Conservation (phyloP, 2,329 filamentous ascomycete species). For the Beauveria australis region DNA sequence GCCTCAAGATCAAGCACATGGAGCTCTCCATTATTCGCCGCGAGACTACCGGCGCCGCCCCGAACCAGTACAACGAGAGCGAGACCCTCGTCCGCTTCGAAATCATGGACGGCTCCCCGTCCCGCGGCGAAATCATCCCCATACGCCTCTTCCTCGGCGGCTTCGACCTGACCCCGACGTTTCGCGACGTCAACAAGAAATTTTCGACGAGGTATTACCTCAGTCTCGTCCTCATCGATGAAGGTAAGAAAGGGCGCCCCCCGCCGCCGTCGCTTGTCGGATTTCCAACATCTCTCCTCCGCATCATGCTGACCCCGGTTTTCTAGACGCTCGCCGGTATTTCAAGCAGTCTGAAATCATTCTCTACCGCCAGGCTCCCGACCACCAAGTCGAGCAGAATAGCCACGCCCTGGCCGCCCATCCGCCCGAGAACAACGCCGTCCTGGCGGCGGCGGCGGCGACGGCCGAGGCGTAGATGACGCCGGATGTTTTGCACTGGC, state of each 20-base stretch:
- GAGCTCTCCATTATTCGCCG: constrained; percentile 94
- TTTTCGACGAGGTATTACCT: constrained; percentile 98
- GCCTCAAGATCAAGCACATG: constrained; percentile 99
- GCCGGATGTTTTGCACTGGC: not conserved
- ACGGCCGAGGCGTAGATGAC: constrained; percentile 14
- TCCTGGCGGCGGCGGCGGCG: constrained; percentile 22
- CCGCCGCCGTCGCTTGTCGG: not conserved
- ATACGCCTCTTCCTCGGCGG: constrained; percentile 95
- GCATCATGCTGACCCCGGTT: not conserved
- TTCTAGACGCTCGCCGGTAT: constrained; percentile 80
- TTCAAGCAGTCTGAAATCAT: constrained; percentile 99
- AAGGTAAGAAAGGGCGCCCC: constrained; percentile 49
- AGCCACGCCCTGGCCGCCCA: constrained; percentile 31
- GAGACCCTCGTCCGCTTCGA: constrained; percentile 97
- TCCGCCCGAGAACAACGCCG: constrained; percentile 38
- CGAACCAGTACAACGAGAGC: constrained; percentile 99
- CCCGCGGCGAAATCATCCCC: constrained; percentile 86
- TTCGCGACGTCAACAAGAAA: constrained; percentile 99
- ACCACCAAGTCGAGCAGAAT: constrained; percentile 34
- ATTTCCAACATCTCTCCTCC: not conserved
- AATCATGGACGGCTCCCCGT: constrained; percentile 99
- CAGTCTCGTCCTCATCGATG: constrained; percentile 89
- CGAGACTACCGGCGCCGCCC: constrained; percentile 91
- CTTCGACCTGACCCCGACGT: constrained; percentile 95
- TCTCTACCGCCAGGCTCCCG: constrained; percentile 74